Evolutionary conservation across 2,329 filamentous ascomycete species (phyloP), one percentile per base, ranked within the genome.

Genomic region (Aureobasidium vineae): DNA sequence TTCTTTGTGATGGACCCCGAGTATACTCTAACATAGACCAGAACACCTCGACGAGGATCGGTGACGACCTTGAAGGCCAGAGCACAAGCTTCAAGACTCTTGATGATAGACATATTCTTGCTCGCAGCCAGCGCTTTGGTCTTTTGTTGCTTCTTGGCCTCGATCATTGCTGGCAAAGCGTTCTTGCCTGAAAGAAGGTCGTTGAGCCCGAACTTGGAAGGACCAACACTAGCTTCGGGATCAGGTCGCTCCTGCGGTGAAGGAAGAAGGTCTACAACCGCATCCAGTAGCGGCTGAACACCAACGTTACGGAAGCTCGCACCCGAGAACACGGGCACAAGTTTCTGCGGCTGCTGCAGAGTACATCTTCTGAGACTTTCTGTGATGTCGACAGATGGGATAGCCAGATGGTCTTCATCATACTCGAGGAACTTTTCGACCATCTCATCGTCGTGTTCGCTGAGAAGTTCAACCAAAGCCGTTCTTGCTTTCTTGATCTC

Each of bases 221-320:
- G 76, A 0, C 87, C 88, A 3, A 93, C 80, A 61, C 86, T 90
- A 61, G 97, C 86, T 71, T 92, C 88, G 0, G 92, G 85, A 72
- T 94, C 90, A 10, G 91, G 90, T 21, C 91, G 84, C 73, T 97
- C 92, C 1, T 83, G 79, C 0, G 95, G 95, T 70, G 87, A 91
- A 0, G 95, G 95, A 2, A 98, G 82, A 53, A 97, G 88, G 73
- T 97, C 91, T 10, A 92, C 86, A 15, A 98, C 87, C 43, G 91
- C 91, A 75, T 98, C 92, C 63, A 98, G 84, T 26, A 99, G 82
- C 33, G 93, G 92, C 75, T 97, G 92, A 4, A 98, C 92, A 8
- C 95, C 95, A 69, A 98, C 91, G 70, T 98, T 97, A 49, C 90
- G 87, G 77, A 98, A 92, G 76, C 93, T 97, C 5, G 94, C 93